Evolutionary conservation across 192 early-diverging fungal species (phyloP).

Genomic region (Funneliformis geosporum): DNA sequence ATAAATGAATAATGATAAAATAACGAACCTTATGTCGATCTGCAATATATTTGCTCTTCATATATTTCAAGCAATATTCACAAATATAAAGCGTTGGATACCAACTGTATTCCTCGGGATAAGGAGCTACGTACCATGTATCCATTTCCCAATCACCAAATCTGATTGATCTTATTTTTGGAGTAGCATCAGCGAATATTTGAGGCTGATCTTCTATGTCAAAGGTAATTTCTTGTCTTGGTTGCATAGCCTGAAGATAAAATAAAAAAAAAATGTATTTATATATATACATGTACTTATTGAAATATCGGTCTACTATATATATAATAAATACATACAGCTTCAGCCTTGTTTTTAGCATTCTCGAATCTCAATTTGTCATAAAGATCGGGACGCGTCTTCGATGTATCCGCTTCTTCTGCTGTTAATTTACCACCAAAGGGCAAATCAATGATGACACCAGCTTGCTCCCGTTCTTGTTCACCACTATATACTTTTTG

Average conservation of each 20-base stretch:
- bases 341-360: constrained; percentile 46
- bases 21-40: constrained; percentile 69
- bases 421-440: constrained; percentile 55
- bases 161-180: constrained; percentile 69
- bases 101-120: constrained; percentile 94
- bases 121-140: constrained; percentile 95
- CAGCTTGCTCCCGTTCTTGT: constrained; percentile 19
- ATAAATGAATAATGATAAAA: not conserved
- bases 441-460: constrained; percentile 36
- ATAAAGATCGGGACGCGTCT: constrained; percentile 51
- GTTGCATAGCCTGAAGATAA: constrained; percentile 10
- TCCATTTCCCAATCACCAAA: constrained; percentile 85
- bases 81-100: constrained; percentile 82
- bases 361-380: constrained; percentile 58
- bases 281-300: not conserved
- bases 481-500: not conserved
- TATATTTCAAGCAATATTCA: constrained; percentile 98
- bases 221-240: not conserved
- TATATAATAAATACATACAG: constrained; percentile 23
- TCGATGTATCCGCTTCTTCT: constrained; percentile 54
- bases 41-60: constrained; percentile 86
- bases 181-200: constrained; percentile 33
- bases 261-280: not conserved
- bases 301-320: not conserved
- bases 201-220: constrained; percentile 29